Conservation (phyloP, 306 rosid genomes). For the Purshia tridentata region DNA sequence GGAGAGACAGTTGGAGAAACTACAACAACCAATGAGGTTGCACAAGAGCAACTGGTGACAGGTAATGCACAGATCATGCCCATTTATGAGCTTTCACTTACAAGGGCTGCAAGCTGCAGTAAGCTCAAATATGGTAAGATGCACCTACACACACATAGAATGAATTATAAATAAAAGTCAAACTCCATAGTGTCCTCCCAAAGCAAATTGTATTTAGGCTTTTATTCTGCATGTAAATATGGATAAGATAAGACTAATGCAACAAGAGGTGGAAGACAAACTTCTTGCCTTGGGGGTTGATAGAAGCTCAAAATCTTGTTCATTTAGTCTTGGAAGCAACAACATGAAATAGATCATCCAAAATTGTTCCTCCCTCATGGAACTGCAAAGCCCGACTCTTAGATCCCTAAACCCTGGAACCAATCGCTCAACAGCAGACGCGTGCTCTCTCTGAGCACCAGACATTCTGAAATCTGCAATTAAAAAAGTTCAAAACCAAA, state of each 20-base stretch:
- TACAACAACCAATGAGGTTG: not conserved
- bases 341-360: constrained; percentile 88
- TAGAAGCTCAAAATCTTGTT: constrained; percentile 58
- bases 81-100: constrained; percentile 1
- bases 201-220: not conserved
- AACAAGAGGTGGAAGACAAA: constrained; percentile 19
- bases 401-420: constrained; percentile 63
- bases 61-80: not conserved
- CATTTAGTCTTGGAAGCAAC: constrained; percentile 69
- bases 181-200: constrained; percentile 5
- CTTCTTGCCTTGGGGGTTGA: constrained; percentile 67
- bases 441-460: constrained; percentile 69
- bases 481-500: constrained; percentile 22
- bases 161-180: not conserved
- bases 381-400: constrained; percentile 53
- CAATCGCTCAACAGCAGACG: constrained; percentile 55
- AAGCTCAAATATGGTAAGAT: not conserved
- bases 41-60: not conserved
- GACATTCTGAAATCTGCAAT: constrained; percentile 75
- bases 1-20: not conserved
- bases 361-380: constrained; percentile 68
- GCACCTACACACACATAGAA: not conserved
- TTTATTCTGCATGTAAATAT: constrained; percentile 7
- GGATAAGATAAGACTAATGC: constrained; percentile 5
- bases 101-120: not conserved